Evolutionary conservation across 768 basidiomycete genomes (phyloP), one percentile per base, ranked within the genome.

Genomic region (Rhodotorula toruloides): DNA sequence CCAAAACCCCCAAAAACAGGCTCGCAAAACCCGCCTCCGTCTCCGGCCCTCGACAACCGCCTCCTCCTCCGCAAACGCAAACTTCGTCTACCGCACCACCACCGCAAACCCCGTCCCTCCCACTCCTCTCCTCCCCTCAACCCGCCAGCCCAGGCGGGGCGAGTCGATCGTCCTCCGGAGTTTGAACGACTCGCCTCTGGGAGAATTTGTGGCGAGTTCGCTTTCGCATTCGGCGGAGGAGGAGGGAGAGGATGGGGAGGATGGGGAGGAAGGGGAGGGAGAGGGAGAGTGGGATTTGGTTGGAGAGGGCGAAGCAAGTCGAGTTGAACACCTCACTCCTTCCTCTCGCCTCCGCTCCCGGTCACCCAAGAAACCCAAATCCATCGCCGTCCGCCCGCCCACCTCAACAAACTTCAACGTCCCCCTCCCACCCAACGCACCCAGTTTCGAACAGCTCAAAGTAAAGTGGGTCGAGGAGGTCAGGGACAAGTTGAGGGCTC

Each of bases 31-130:
- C 39, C 47, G 53, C 39, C 32, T 36, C 8, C 32, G 48, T 29
- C 22, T 57, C 60, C 48, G 59, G 22, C 49, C 49, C 22, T 25
- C 39, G 13, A 11, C 48, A 29, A 27, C 52, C 22, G 12, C 60
- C 53, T 21, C 43, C n/a, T 7, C 31, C 42, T 36, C 52, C 16
- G 21, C 32, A 36, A 13, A 9, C 37, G 36, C 17, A n/a, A 61
- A 64, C 54, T 68, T 63, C 37, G n/a, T 68, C 62, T 68, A 68
- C 58, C 67, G 62, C 36, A 27, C 36, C 47, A 43, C 49, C 25
- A n/a, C n/a, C 22, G 27, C 34, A 47, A 22, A 37, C 37, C 21
- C 31, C 50, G 48, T 44, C 11, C 48, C 43, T 1, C 34, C 40
- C 8, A 58, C 56, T 27, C 44, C 37, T 40, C 29, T 34, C 58